phyloP scores from a whole-genome alignment of 2,329 filamentous ascomycete species.

The Ophiognomonia clavigignenti-juglandacearum region DNA sequence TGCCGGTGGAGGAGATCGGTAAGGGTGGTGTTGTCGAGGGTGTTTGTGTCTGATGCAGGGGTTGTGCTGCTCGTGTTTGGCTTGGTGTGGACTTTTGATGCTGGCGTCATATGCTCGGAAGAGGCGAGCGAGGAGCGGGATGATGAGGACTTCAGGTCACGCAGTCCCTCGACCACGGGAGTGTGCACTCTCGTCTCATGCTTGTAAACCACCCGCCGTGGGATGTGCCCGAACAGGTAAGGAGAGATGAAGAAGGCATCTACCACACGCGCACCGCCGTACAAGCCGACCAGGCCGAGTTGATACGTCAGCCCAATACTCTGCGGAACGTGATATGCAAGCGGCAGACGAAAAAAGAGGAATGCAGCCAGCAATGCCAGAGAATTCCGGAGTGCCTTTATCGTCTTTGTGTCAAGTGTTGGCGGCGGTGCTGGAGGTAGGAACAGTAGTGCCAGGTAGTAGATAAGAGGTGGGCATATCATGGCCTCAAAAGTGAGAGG shows the following conservation, averaged over 20 bases:
- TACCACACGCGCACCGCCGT: conserved; percentile 34
- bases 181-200: conserved; percentile 28
- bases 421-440: conserved; percentile 33
- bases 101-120: not conserved
- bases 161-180: conserved; percentile 17
- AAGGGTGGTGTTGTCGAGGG: not conserved
- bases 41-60: not conserved
- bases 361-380: conserved; percentile 31
- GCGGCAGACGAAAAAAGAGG: conserved; percentile 35
- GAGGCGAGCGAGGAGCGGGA: not conserved
- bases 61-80: not conserved
- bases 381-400: conserved; percentile 28
- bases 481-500: conserved; percentile 33
- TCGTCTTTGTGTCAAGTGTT: conserved; percentile 23
- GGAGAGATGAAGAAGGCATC: conserved; percentile 39
- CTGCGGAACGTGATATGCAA: conserved; percentile 36
- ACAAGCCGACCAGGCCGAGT: conserved; percentile 36
- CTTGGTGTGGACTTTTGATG: not conserved
- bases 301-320: conserved; percentile 40
- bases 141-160: conserved; percentile 4
- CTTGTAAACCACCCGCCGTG: conserved; percentile 34
- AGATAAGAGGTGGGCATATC: conserved; percentile 33
- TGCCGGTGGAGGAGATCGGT: conserved; percentile 16
- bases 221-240: conserved; percentile 33
- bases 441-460: conserved; percentile 36